Base-by-base conservation (phyloP, 2,329 filamentous ascomycete genomes). In the Hymenoscyphus repandus region DNA sequence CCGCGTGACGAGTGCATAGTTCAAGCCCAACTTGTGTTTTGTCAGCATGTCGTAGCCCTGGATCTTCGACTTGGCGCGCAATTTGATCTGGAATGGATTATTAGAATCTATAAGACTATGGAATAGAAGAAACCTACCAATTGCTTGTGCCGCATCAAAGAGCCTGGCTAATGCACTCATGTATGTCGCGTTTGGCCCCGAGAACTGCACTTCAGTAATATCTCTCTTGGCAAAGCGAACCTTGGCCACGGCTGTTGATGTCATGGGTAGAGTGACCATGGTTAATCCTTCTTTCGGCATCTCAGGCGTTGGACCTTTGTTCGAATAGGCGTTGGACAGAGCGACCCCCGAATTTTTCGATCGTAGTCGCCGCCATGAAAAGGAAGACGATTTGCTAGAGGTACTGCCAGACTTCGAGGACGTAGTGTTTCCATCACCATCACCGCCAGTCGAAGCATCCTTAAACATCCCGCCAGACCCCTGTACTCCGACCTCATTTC, bases 1-100 rank as follows among this genome's bases (percentile, higher is more conserved):
- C 89, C 6, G 92, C 93, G 68, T 96, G 92, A 37, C 92, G 82
- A 33, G 90, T 90, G 66, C 90, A 93, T 37, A 99, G 79, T 70
- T 99, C 93, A 32, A 99, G 80, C 9, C 93, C 93, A 47, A 99
- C 91, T 66, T 96, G 91, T 7, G 93, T 97, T 63, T 90, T 90
- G 61, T 91, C 92, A 15, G 90, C 90, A 69, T 93, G 89, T 60
- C 88, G 88, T 49, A 97, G 79, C 9, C 92, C 92, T 5, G 92
- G 92, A 65, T 97, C 92, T 66, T 96, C 92, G 42, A 96, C 90
- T 74, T 96, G 92, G 58, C 92, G 87, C 47, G 91, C 90, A 68
- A 97, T 92, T 81, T 95, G 89, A 75, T 96, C 90, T 95, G 62
- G 36, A 49, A 1, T 20, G 18, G 22, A 27, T 72, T 52, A 72